Evolutionary conservation across 129 eudicot species (phyloP), one percentile per base, ranked within the genome.

Genomic region (Rutidosis leptorrhynchoides): DNA sequence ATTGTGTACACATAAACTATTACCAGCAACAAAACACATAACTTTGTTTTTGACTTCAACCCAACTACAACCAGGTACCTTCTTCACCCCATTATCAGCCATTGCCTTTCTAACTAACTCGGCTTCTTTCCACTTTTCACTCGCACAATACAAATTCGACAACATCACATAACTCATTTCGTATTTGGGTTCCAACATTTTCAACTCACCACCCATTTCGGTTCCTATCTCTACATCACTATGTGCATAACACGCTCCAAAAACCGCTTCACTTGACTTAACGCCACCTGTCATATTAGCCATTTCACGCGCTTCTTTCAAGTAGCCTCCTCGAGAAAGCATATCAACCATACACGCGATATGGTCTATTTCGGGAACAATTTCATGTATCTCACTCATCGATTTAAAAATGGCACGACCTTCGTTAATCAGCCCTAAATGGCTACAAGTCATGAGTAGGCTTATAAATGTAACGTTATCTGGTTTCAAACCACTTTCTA

Each of bases 31-130:
- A 69, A 89, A 89, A 71, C 74, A 62, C 52, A 60, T 54, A 24
- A 81, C 76, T 64, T 74, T 52, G 57, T 86, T 82, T 42, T 71
- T 78, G 6, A 89, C 77, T 73, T 89, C 90, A 58, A 89, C 76
- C 96, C 95, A 89, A 76, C 96, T 89, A 72, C 85, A 81, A 46
- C 96, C 96, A 11, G 90, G 90, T 77, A 53, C 64, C 79, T 85
- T 89, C 79, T 69, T 85, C 62, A 89, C 78, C 32, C 87, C 81
- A 28, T 61, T 58, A 62, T 83, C 86, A 4, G 53, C 74, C 96
- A 89, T 85, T 2, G 37, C 54, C 59, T 79, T 83, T 68, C 96
- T 89, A 63, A 85, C 78, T 55, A 78, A 69, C 80, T 89, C 87
- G 5, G 95, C 95, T 62, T 81, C 88, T 80, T 81, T 75, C 96